A percentile compares a stretch with the other conserved stretches of the same genome.
Conservation (phyloP, 2,329 filamentous ascomycete species). For the Scedosporium apiospermum region DNA sequence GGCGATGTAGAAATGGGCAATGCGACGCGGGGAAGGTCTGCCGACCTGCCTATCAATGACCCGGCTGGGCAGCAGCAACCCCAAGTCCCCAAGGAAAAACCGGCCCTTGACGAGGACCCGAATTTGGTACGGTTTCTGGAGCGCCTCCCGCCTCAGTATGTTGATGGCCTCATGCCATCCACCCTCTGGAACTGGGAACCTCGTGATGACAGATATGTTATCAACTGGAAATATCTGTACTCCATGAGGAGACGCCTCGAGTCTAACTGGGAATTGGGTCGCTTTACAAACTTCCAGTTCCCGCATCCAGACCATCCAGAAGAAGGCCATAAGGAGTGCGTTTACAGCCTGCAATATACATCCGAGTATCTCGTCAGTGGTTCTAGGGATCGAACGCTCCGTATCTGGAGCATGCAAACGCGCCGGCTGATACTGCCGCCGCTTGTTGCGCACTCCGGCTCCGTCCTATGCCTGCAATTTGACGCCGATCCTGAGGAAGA, state of each 20-base stretch:
- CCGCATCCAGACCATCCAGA: conserved; percentile 72
- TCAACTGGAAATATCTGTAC: conserved; percentile 93
- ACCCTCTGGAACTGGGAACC: conserved; percentile 40
- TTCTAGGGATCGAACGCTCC: conserved; percentile 77
- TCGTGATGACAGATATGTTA: conserved; percentile 41
- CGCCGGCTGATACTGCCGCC: conserved; percentile 67
- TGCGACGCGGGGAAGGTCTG: neutral
- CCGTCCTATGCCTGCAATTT: conserved; percentile 90
- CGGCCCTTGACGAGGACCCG: neutral
- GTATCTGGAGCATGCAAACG: conserved; percentile 83
- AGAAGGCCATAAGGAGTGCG: conserved; percentile 84
- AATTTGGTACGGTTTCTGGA: neutral
- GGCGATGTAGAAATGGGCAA: neutral
- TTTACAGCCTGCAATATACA: conserved; percentile 89
- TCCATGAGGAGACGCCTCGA: conserved; percentile 78
- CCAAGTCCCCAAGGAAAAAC: neutral
- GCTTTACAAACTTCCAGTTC: conserved; percentile 78
- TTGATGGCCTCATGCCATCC: neutral
- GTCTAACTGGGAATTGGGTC: conserved; percentile 81
- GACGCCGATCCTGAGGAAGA: conserved; percentile 82
- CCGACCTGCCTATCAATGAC: neutral
- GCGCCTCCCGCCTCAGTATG: neutral
- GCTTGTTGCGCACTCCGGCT: conserved; percentile 68
- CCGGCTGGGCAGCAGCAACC: neutral
- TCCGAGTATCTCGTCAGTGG: conserved; percentile 84